Evolutionary conservation across 2,329 filamentous ascomycete genomes (phyloP), one percentile per base, ranked within the genome.

Genomic region (Diaporthe citri): DNA sequence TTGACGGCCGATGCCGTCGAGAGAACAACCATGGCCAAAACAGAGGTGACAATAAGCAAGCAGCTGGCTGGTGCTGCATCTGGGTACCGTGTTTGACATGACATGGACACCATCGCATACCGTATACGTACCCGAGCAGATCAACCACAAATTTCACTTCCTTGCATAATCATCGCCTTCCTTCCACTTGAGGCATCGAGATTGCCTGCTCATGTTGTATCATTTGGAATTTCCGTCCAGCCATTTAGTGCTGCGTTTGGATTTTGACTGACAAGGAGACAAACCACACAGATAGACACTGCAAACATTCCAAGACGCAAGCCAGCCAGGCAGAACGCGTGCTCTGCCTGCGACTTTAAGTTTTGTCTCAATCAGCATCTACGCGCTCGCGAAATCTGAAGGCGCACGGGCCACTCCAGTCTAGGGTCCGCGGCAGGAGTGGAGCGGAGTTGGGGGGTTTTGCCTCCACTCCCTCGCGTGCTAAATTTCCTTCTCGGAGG

Each of bases 401-500:
- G 22, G 12, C 31, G 64, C 64, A 67, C 64, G 64, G 46, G 31
- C 64, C 64, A 67, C 25, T 9, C 12, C 6, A 36, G 12, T 39
- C 56, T 43, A 59, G 34, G 46, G 41, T 72, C 43, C 43, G 28
- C 56, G 36, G 57, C n/a, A 39, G 59, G 36, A 73, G 39, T 52
- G 51, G 39, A 43, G 62, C 31, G 28, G 28, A 60, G 55, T 46
- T 28, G 34, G 39, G 39, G 59, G 41, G 70, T 72, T 46, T 72
- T 15, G 52, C 57, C 46, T 64, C 70, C 36, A 55, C 70, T 62
- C 46, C 17, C 71, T 72, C 71, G 71, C 59, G 46, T 64, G 71
- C 71, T 72, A 56, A 72, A 72, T 72, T 64, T 64, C 48, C 34
- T 71, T 56, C 55, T 46, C 55, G 70, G 56, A 62, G 70, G 70